phyloP scores from a whole-genome alignment of 2,329 filamentous ascomycete species.

The Trichophyton equinum region DNA sequence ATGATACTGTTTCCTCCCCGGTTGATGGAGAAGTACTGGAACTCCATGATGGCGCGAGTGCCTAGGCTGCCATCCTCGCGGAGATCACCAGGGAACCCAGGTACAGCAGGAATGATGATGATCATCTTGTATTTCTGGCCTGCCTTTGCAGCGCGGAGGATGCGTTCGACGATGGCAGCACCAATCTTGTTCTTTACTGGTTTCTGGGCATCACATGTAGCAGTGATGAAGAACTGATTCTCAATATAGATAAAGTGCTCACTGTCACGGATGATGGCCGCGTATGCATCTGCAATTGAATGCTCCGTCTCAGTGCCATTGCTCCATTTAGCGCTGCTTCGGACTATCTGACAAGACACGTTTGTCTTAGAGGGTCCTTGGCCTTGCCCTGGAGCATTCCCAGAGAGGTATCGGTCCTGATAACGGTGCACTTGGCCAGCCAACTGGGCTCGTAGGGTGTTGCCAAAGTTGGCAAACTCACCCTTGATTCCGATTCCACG shows the following conservation, averaged over 20 bases:
- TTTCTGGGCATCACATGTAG: constrained; percentile 73
- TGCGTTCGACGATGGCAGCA: constrained; percentile 77
- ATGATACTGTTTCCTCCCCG: constrained; percentile 87
- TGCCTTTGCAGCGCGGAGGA: constrained; percentile 68
- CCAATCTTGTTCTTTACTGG: constrained; percentile 74
- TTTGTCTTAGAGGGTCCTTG: constrained; percentile 20
- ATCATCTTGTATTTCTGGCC: constrained; percentile 83
- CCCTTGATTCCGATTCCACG: constrained; percentile 27
- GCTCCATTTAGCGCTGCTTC: constrained; percentile 63
- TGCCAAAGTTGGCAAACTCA: constrained; percentile 28
- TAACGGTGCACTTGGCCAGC: constrained; percentile 35
- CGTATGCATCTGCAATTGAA: constrained; percentile 78
- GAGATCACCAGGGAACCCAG: constrained; percentile 87
- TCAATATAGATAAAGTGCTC: constrained; percentile 95
- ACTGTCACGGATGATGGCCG: constrained; percentile 62
- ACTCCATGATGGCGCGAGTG: constrained; percentile 93
- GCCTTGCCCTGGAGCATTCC: constrained; percentile 9
- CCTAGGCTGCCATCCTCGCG: constrained; percentile 70
- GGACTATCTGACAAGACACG: constrained; percentile 60
- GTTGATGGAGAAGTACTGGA: constrained; percentile 92
- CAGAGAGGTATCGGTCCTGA: constrained; percentile 25
- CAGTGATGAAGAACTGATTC: constrained; percentile 97
- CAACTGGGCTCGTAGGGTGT: constrained; percentile 28
- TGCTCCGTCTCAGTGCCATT: constrained; percentile 52
- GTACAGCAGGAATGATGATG: constrained; percentile 77